Evolutionary conservation across 768 basidiomycete species (phyloP), one percentile per base, ranked within the genome.

Genomic region (Tremella mesenterica): DNA sequence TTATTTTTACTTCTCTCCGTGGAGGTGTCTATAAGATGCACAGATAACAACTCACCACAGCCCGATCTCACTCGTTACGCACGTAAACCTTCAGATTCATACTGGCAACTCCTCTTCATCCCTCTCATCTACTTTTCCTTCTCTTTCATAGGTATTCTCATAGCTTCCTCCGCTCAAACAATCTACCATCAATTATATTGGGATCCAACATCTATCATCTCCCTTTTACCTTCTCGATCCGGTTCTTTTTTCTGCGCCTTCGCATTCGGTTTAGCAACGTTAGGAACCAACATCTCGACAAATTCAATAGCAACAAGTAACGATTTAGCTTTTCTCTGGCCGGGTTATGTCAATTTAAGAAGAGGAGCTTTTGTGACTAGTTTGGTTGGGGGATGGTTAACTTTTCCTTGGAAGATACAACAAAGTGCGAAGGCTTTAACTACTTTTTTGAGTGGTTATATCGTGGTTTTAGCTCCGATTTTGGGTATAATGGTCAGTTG

Each of bases 1-100:
- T n/a, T n/a, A n/a, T n/a, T n/a, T n/a, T n/a, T n/a, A n/a, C n/a
- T n/a, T n/a, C n/a, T n/a, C n/a, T n/a, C n/a, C n/a, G n/a, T n/a
- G n/a, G n/a, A n/a, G n/a, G n/a, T n/a, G n/a, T n/a, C n/a, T n/a
- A n/a, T n/a, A 3, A 18, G 30, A 7, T 46, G 5, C 4, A 46
- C 16, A 25, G 44, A 5, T 16, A 25, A 44, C 21, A n/a, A 16
- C 28, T 6, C 21, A 5, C n/a, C 4, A 12, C 49, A 67, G 53
- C 84, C 88, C 1, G 89, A 92, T 72, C 88, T 92, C 65, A 88
- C 88, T 78, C 80, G 88, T 64, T 89, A 90, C 72, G 85, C 87
- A 59, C 52, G 50, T n/a, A 48, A 34, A 3, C 50, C 64, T 4
- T 56, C 54, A 9, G 65, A 44, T 1, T 34, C 63, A 79, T 84